Percentiles rank a stretch among this genome's conserved stretches.
These are phyloP conservation scores for Sclerotinia trifoliorum DNA, from an alignment of 2,329 filamentous ascomycete species.

Conservation along the genomic window DNA sequence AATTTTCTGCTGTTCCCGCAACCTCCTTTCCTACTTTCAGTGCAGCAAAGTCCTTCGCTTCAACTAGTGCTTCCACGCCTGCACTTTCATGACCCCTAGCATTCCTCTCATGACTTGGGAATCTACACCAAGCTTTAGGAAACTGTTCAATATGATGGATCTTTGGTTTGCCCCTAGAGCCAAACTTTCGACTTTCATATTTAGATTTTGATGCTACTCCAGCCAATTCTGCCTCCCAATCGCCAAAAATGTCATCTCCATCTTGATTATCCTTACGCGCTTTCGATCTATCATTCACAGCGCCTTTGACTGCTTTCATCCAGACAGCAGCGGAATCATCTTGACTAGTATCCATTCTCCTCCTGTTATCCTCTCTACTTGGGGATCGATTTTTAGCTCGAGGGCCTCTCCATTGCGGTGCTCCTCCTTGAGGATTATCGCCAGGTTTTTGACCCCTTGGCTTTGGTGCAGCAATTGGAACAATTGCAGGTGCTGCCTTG, in stretches of 20 bases:
- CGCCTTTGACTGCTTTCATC: slow-evolving; percentile 19
- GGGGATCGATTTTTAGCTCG: slow-evolving; percentile 10
- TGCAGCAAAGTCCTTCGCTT: slow-evolving; percentile 28
- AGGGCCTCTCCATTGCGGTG: slow-evolving; percentile 21
- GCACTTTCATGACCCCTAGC: slow-evolving; percentile 30
- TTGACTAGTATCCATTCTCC: slow-evolving; percentile 20
- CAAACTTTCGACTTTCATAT: slow-evolving; percentile 31
- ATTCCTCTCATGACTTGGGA: slow-evolving; percentile 34
- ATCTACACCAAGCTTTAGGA: slow-evolving; percentile 36
- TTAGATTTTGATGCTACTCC: slow-evolving; percentile 15
- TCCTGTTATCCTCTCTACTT: slow-evolving; percentile 14
- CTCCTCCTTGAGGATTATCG: neutral
- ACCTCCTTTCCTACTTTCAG: slow-evolving; percentile 27
- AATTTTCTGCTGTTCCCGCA: slow-evolving; percentile 28
- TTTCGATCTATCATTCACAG: slow-evolving; percentile 15
- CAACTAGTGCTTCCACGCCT: slow-evolving; percentile 26
- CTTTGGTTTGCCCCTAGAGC: slow-evolving; percentile 31
- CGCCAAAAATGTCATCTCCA: slow-evolving; percentile 11
- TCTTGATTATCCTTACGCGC: slow-evolving; percentile 14
- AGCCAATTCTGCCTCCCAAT: slow-evolving; percentile 20
- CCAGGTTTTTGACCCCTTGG: neutral
- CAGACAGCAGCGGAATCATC: slow-evolving; percentile 21
- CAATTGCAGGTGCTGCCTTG: neutral
- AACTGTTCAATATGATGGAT: slow-evolving; percentile 25
- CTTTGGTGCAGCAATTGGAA: neutral